phyloP scores from a whole-genome alignment of 306 rosid genomes.

The Lablab purpureus region DNA sequence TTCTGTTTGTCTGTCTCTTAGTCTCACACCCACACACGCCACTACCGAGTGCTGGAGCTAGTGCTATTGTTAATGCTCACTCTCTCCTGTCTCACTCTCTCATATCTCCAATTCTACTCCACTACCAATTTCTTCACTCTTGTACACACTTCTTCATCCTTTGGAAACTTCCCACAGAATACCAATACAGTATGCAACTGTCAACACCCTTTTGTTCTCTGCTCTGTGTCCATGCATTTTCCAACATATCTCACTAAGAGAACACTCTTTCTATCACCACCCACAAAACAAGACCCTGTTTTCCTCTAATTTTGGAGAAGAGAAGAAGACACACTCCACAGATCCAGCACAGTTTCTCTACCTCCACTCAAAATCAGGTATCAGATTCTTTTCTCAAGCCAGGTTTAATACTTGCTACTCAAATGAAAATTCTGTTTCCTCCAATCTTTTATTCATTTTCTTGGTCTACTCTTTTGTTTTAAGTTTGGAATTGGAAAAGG shows the following conservation, averaged over 20 bases:
- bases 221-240: conserved; percentile 20
- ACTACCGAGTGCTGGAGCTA: background rate
- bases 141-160: background rate
- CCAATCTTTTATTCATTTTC: conserved; percentile 3
- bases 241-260: background rate
- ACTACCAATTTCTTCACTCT: conserved; percentile 26
- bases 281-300: background rate
- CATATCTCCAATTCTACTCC: conserved; percentile 13
- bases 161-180: conserved; percentile 31
- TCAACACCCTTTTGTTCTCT: conserved; percentile 4
- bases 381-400: background rate
- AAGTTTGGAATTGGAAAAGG: conserved; percentile 7
- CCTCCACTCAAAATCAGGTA: conserved; percentile 22
- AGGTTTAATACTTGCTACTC: conserved; percentile 9
- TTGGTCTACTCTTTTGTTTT: background rate
- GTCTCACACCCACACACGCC: background rate
- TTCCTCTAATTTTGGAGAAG: background rate
- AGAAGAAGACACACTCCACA: background rate
- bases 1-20: background rate
- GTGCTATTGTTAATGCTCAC: background rate
- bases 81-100: background rate
- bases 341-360: background rate
- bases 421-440: conserved; percentile 19
- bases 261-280: conserved; percentile 9
- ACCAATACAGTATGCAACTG: background rate